Evolutionary conservation across 176 grass and related monocot species (phyloP).

Genomic region (Oropetium thomaeum): DNA sequence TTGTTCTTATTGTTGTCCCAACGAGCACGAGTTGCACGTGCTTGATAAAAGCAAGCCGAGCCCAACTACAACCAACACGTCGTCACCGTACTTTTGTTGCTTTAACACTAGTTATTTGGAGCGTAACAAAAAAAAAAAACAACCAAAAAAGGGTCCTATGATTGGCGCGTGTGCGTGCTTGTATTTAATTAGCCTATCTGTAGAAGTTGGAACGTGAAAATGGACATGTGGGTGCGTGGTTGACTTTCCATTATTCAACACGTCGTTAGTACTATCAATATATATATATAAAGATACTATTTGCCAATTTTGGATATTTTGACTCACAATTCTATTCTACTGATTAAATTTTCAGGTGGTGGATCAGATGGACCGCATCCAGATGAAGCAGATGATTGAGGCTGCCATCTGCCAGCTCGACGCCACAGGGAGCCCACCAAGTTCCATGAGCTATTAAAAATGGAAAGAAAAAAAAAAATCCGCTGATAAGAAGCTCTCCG

Average conservation of each 20-base stretch:
- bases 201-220: no score
- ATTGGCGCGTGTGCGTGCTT: no score
- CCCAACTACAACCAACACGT: neutral
- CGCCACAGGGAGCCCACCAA: neutral
- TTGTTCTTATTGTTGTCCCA: neutral
- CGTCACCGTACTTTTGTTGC: neutral
- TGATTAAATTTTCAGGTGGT: constrained; percentile 18
- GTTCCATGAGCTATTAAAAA: constrained; percentile 27
- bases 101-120: no score
- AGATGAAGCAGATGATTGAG: constrained; percentile 23
- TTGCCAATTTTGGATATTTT: neutral
- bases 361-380: constrained; percentile 8
- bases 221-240: no score
- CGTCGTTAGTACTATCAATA: no score
- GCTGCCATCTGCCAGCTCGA: neutral
- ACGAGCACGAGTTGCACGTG: neutral
- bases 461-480: neutral
- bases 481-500: neutral
- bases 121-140: no score
- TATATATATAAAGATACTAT: no score
- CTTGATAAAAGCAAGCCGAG: neutral
- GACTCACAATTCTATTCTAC: neutral
- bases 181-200: no score
- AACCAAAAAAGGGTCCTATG: no score
- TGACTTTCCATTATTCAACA: no score